Percentiles rank a stretch among this genome's conserved stretches.
These are phyloP conservation scores for Chaetomiaceae sp. DNA, from an alignment of 2,329 filamentous ascomycete genomes.

Conservation along the genomic window DNA sequence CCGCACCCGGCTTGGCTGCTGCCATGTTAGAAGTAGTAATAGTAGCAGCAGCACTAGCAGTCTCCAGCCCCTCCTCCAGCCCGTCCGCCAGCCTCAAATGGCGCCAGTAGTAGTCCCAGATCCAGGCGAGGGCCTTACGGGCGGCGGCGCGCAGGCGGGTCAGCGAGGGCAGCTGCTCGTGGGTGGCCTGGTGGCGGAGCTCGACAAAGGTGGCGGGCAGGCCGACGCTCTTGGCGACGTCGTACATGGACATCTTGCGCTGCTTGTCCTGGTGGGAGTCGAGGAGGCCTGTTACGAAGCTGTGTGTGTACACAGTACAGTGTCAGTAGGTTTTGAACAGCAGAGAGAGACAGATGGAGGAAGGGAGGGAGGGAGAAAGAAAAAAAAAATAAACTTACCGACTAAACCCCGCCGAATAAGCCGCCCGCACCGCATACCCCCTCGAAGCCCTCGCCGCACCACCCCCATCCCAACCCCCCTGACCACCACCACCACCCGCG, in stretches of 20 bases:
- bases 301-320: constrained; percentile 31
- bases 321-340: background rate
- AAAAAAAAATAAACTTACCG: constrained; percentile 45
- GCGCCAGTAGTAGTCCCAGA: constrained; percentile 86
- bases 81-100: constrained; percentile 36
- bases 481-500: background rate
- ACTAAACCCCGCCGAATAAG: constrained; percentile 71
- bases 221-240: constrained; percentile 61
- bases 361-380: background rate
- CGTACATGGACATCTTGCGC: constrained; percentile 68
- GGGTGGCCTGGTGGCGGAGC: constrained; percentile 82
- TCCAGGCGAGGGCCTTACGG: constrained; percentile 69
- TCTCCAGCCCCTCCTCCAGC: too few species aligned
- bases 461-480: background rate
- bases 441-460: constrained; percentile 13
- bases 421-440: constrained; percentile 57
- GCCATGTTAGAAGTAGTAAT: too few species aligned
- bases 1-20: too few species aligned
- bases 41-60: background rate
- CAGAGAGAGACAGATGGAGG: background rate
- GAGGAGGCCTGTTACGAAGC: constrained; percentile 75
- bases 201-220: constrained; percentile 79
- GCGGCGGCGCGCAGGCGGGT: constrained; percentile 66
- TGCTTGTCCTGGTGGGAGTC: constrained; percentile 67
- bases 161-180: constrained; percentile 78